Evolutionary conservation across 768 basidiomycete genomes (phyloP).

Genomic region (Tricholoma flavovirens): DNA sequence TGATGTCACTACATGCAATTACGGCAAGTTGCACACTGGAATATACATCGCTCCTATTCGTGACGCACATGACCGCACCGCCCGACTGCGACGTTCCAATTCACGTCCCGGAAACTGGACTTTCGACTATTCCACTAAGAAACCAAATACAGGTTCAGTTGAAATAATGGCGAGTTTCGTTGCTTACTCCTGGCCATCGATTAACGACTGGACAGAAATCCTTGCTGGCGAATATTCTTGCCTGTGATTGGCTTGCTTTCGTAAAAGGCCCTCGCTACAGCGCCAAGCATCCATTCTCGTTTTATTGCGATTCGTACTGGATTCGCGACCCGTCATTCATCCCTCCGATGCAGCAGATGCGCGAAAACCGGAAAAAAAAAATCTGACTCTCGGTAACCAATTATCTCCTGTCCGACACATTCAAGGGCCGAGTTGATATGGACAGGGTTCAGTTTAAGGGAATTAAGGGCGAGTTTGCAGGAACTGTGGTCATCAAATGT

Average conservation of each 20-base stretch:
- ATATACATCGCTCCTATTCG: constrained; percentile 12
- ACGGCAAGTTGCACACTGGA: constrained; percentile 12
- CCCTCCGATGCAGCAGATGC: not conserved
- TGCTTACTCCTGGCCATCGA: not conserved
- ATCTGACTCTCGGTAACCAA: not conserved
- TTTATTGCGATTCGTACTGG: not conserved
- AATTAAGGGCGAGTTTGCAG: not conserved
- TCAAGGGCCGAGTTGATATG: not conserved
- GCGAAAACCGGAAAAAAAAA: not conserved
- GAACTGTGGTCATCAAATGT: not conserved
- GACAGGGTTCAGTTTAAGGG: not conserved
- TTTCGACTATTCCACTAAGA: not conserved
- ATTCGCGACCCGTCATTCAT: not conserved
- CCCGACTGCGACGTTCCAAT: not conserved
- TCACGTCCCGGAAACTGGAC: not conserved
- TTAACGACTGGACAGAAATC: not conserved
- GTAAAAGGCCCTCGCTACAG: not conserved
- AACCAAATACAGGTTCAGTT: not conserved
- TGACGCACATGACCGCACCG: constrained; percentile 8
- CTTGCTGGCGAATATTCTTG: not conserved
- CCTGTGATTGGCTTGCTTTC: not conserved
- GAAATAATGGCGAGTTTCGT: not conserved
- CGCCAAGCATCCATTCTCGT: not conserved
- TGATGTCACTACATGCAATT: not conserved
- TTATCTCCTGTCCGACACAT: not conserved